Conservation (phyloP, 306 rosid species). For the Oxytropis ochrocephala region DNA sequence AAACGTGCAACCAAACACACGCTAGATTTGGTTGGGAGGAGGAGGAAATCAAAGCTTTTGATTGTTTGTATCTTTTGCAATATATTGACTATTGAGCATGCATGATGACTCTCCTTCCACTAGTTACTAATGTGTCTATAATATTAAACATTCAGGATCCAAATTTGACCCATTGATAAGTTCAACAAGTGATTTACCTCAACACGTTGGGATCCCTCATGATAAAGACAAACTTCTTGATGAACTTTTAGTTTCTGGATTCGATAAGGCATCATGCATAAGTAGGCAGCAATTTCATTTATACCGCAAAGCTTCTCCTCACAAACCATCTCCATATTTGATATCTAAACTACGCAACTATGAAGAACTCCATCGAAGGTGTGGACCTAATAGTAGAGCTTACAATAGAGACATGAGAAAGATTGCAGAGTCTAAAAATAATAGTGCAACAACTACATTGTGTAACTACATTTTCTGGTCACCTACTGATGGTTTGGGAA, state of each 20-base stretch:
- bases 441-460: background rate
- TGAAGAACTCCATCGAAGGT: conserved; percentile 41
- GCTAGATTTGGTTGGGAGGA: too few species aligned
- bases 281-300: conserved; percentile 43
- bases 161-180: background rate
- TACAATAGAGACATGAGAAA: conserved; percentile 27
- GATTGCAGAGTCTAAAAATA: conserved; percentile 18
- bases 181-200: background rate
- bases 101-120: background rate
- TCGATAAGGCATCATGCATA: conserved; percentile 44
- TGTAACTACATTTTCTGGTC: conserved; percentile 54
- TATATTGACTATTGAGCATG: background rate
- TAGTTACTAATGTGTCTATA: background rate
- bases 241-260: conserved; percentile 43
- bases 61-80: too few species aligned
- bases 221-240: conserved; percentile 37
- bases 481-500: conserved; percentile 45
- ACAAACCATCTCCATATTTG: conserved; percentile 49
- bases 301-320: conserved; percentile 32
- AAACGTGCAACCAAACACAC: too few species aligned
- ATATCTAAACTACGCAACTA: conserved; percentile 47
- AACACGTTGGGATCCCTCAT: background rate
- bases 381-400: conserved; percentile 40
- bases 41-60: too few species aligned
- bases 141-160: background rate